Conservation (phyloP, 2,329 filamentous ascomycete genomes). For the Hypocreales sp. region DNA sequence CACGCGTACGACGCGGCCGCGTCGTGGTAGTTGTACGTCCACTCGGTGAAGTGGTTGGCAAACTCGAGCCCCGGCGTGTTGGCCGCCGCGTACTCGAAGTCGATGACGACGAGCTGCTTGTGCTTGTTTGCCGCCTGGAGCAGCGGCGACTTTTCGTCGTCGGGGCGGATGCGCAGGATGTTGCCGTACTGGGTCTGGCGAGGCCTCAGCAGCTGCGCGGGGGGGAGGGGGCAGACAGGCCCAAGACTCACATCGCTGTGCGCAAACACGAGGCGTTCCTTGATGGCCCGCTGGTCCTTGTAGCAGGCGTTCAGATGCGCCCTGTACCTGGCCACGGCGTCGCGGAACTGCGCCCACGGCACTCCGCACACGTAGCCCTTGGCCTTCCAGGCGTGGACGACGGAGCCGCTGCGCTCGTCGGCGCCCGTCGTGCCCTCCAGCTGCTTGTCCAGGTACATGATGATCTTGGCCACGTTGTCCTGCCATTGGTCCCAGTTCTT, state of each 20-base stretch:
- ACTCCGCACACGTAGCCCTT: slow-evolving; percentile 67
- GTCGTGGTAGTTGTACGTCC: slow-evolving; percentile 96
- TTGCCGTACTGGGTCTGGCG: slow-evolving; percentile 91
- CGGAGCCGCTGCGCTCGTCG: slow-evolving; percentile 8
- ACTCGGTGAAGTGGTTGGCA: slow-evolving; percentile 96
- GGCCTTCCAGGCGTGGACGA: slow-evolving; percentile 44
- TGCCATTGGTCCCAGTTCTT: slow-evolving; percentile 94
- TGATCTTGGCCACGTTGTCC: slow-evolving; percentile 44
- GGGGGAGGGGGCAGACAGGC: background rate
- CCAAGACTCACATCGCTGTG: slow-evolving; percentile 71
- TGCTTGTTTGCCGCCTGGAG: slow-evolving; percentile 83
- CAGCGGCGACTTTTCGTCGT: slow-evolving; percentile 67
- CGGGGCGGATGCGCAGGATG: slow-evolving; percentile 58
- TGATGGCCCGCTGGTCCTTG: slow-evolving; percentile 49
- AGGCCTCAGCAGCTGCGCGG: slow-evolving; percentile 1
- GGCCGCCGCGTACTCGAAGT: slow-evolving; percentile 92
- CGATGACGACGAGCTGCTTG: slow-evolving; percentile 92
- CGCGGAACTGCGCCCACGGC: slow-evolving; percentile 65
- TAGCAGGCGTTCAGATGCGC: slow-evolving; percentile 58
- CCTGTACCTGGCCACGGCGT: slow-evolving; percentile 63
- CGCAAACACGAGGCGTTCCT: slow-evolving; percentile 74
- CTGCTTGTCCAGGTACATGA: slow-evolving; percentile 41
- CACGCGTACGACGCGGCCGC: slow-evolving; percentile 47
- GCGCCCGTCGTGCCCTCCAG: slow-evolving; percentile 26
- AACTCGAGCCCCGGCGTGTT: slow-evolving; percentile 83